These are phyloP conservation scores for Mycena polygramma DNA, from an alignment of 768 basidiomycete species.

Conservation along the genomic window DNA sequence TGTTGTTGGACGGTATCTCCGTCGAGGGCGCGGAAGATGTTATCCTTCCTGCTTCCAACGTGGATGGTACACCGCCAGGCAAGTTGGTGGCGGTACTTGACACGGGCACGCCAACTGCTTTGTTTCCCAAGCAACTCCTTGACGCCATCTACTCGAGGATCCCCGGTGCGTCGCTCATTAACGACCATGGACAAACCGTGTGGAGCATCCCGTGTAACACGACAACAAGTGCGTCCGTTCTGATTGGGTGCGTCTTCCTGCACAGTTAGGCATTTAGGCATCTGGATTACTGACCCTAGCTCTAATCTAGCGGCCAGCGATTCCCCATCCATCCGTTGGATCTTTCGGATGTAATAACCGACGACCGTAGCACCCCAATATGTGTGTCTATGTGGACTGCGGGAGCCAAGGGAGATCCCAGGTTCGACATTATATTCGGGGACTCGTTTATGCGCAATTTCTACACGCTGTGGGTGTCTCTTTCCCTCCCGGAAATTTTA, in stretches of 20 bases:
- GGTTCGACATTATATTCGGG: constrained; percentile 5
- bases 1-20: constrained; percentile 10
- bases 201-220: constrained; percentile 16
- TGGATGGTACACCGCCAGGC: not conserved
- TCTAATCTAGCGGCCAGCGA: not conserved
- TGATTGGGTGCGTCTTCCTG: constrained; percentile 9
- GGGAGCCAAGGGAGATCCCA: not conserved
- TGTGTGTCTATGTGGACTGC: not conserved
- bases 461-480: not conserved
- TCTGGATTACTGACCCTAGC: not conserved
- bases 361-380: not conserved
- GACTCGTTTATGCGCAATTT: constrained; percentile 16
- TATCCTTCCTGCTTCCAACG: not conserved
- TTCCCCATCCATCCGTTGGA: constrained; percentile 24
- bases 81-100: constrained; percentile 14
- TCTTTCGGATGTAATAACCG: not conserved
- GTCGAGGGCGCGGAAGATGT: not conserved
- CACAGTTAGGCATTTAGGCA: not conserved
- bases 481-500: not conserved
- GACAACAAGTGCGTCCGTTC: not conserved
- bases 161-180: not conserved
- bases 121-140: not conserved
- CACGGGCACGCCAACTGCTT: constrained; percentile 11
- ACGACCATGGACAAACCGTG: not conserved
- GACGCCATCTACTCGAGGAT: constrained; percentile 7